Percentiles rank a stretch among this genome's conserved stretches.
Conservation (phyloP, 768 basidiomycete genomes). For the Paxillus rubicundulus region DNA sequence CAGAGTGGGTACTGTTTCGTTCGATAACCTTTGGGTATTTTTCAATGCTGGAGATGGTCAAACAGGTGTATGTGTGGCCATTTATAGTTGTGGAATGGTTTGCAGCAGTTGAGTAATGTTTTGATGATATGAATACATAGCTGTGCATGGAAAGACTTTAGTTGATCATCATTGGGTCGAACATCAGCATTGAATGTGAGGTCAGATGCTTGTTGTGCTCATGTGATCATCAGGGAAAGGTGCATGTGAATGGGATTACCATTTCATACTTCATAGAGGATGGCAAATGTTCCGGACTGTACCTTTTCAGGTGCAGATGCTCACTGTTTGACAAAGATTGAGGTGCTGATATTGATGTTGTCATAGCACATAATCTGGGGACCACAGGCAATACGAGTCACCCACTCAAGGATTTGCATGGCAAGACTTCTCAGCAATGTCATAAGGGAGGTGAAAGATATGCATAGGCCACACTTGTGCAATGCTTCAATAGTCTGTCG, state of each 20-base stretch:
- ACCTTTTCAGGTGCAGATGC: no score
- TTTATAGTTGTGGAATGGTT: background rate
- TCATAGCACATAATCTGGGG: background rate
- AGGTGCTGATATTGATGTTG: conserved; percentile 1
- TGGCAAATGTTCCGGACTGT: no score
- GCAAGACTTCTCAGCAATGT: background rate
- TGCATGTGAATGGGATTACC: background rate
- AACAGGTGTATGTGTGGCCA: background rate
- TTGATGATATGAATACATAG: background rate
- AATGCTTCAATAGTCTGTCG: no score
- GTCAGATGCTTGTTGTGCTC: background rate
- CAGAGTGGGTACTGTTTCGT: background rate
- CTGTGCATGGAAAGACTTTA: background rate
- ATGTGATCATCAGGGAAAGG: background rate
- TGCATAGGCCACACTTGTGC: background rate
- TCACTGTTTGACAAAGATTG: no score
- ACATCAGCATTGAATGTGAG: conserved; percentile 1
- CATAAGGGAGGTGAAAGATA: background rate
- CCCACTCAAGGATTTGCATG: background rate
- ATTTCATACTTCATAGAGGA: no score
- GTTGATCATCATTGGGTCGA: background rate
- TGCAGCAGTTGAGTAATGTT: background rate
- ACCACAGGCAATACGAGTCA: background rate
- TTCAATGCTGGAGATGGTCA: background rate
- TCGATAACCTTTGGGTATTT: background rate